These are phyloP conservation scores for Chenopodium formosanum DNA, from an alignment of 148 eudicot species.

Conservation along the genomic window DNA sequence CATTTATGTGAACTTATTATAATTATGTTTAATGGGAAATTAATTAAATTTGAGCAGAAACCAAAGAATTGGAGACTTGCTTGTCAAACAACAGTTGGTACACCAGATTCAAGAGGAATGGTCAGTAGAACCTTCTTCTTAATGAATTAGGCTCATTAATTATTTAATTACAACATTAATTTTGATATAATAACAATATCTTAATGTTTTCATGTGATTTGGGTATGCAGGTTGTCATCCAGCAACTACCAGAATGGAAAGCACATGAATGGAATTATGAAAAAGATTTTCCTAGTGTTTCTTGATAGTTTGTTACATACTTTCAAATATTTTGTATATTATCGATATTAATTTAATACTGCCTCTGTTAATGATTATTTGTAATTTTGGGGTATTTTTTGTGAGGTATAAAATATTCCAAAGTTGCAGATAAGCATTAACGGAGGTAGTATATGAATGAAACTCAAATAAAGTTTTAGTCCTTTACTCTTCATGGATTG, in stretches of 20 bases:
- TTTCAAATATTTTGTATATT: constrained; percentile 14
- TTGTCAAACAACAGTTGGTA: constrained; percentile 74
- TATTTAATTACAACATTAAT: background rate
- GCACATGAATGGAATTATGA: constrained; percentile 73
- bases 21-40: background rate
- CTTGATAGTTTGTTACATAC: constrained; percentile 14
- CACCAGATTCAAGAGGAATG: constrained; percentile 72
- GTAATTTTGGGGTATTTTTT: too few species aligned
- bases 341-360: background rate
- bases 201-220: background rate
- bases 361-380: too few species aligned
- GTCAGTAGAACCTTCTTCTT: constrained; percentile 33
- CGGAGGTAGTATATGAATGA: background rate
- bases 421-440: too few species aligned
- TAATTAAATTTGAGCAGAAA: constrained; percentile 40
- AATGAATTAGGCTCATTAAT: background rate
- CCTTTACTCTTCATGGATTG: too few species aligned
- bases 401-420: too few species aligned
- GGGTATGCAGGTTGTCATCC: constrained; percentile 65
- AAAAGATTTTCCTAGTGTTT: constrained; percentile 36
- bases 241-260: constrained; percentile 95
- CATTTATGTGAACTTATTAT: too few species aligned
- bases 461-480: background rate
- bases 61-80: constrained; percentile 92
- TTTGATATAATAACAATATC: background rate